Percentiles rank a stretch among this genome's conserved stretches.
Conservation (phyloP, 2,329 filamentous ascomycete genomes). For the Penicillium sp. region DNA sequence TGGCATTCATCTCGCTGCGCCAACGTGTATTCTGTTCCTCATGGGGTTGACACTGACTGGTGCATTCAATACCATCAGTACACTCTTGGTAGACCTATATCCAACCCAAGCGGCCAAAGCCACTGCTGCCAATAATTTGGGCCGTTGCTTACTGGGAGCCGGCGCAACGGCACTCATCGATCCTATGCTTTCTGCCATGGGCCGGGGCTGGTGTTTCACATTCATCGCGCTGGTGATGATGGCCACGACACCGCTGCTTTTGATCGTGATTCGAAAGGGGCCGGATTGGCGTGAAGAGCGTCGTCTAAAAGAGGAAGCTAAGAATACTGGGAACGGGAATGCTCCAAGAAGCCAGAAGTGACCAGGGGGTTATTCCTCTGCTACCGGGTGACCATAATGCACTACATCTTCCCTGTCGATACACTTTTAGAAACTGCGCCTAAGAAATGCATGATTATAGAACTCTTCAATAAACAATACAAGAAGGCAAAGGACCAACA, state of each 20-base stretch:
- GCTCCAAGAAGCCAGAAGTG: not conserved
- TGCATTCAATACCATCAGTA: conserved; percentile 39
- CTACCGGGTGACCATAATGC: not conserved
- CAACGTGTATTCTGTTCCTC: conserved; percentile 35
- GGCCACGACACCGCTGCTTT: conserved; percentile 35
- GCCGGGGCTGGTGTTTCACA: conserved; percentile 29
- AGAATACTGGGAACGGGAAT: conserved; percentile 6
- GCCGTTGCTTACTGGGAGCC: conserved; percentile 39
- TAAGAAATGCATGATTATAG: not conserved
- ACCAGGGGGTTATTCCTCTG: not conserved
- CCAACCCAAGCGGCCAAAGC: conserved; percentile 36
- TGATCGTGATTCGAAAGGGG: conserved; percentile 34
- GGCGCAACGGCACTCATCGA: conserved; percentile 37
- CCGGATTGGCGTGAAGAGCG: conserved; percentile 39
- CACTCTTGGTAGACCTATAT: conserved; percentile 42
- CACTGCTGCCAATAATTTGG: conserved; percentile 40
- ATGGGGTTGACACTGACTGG: conserved; percentile 35
- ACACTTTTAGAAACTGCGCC: not conserved
- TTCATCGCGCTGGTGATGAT: conserved; percentile 38
- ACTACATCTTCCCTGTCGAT: not conserved
- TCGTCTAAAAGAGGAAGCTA: conserved; percentile 23
- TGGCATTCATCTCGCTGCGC: conserved; percentile 27
- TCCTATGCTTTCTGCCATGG: conserved; percentile 33
- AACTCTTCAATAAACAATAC: not conserved
- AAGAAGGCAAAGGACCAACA: not conserved